Base-by-base conservation (phyloP, 2,329 filamentous ascomycete genomes). In the Colletotrichum noveboracense region DNA sequence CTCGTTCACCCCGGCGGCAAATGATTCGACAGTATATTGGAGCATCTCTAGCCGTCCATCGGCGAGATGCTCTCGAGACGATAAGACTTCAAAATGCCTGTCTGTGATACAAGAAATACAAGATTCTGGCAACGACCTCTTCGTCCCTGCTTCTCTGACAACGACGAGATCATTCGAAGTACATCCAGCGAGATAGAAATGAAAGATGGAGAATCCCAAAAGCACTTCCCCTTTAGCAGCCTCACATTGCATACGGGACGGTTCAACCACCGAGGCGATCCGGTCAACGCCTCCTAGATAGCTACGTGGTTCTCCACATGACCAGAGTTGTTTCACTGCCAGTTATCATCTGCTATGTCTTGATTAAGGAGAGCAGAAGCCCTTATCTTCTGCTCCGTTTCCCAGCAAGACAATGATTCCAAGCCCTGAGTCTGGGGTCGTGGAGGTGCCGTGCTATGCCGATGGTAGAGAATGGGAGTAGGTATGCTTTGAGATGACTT, bases 301-400 rank as follows among this genome's bases (percentile, higher is more conserved):
- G 43, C n/a, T 16, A 21, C 9, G 10, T 21, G n/a, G n/a, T 48
- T n/a, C 6, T n/a, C 43, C 43, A 21, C 10, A 0, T 48, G 18
- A n/a, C 18, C n/a, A 48, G 14, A n/a, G 43, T 48, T 6, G 0
- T 43, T 43, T 43, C 18, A 43, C 38, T 43, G 18, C 18, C 38
- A 8, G 16, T 18, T 10, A 9, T n/a, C 38, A 4, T 12, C 43
- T 13, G 43, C 43, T 48, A 16, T 48, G 43, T 7, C n/a, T 48
- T 10, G 3, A 48, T 9, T n/a, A 6, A 18, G 10, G 43, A 12
- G 10, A 0, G n/a, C 43, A 1, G 5, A 48, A 0, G n/a, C n/a
- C 43, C 43, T 21, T 21, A 7, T n/a, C 43, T 21, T 6, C 3
- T 48, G 43, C 9, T 10, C 43, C 1, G 14, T 7, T 12, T 6